phyloP scores from a whole-genome alignment of 768 basidiomycete genomes.

The Cystofilobasidium bisporidii region DNA sequence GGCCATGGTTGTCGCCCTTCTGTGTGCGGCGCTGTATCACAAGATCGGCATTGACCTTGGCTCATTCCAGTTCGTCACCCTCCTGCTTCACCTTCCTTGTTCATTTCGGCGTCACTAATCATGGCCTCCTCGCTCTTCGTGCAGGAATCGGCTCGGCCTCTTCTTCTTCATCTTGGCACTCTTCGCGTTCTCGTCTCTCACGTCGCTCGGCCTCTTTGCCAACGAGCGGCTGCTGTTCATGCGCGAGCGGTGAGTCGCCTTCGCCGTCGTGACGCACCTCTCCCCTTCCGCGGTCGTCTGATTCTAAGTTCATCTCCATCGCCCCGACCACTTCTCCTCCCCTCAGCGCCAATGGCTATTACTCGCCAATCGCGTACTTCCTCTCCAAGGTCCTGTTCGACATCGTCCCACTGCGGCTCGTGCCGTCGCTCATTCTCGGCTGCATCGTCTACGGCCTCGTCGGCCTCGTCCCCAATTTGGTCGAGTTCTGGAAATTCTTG shows the following conservation, averaged over 20 bases:
- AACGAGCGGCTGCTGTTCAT: constrained; percentile 94
- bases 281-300: too few species aligned
- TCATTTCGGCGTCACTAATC: neutral
- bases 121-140: neutral
- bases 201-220: constrained; percentile 85
- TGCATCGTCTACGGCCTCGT: constrained; percentile 91
- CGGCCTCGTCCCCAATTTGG: constrained; percentile 81
- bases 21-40: constrained; percentile 26
- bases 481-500: constrained; percentile 96
- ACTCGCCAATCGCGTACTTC: constrained; percentile 93
- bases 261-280: too few species aligned
- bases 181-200: constrained; percentile 93
- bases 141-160: constrained; percentile 52
- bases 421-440: constrained; percentile 90
- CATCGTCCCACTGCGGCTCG: constrained; percentile 83
- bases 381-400: constrained; percentile 95
- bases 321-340: neutral
- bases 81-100: neutral
- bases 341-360: constrained; percentile 86
- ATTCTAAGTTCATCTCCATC: neutral
- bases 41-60: constrained; percentile 27
- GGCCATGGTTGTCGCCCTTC: constrained; percentile 61
- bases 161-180: constrained; percentile 97
- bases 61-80: constrained; percentile 25
- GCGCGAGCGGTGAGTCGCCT: constrained; percentile 86